Percentiles rank a stretch among this genome's conserved stretches.
Evolutionary conservation across 2,329 filamentous ascomycete genomes (phyloP).

Genomic region (Scorias spongiosa): DNA sequence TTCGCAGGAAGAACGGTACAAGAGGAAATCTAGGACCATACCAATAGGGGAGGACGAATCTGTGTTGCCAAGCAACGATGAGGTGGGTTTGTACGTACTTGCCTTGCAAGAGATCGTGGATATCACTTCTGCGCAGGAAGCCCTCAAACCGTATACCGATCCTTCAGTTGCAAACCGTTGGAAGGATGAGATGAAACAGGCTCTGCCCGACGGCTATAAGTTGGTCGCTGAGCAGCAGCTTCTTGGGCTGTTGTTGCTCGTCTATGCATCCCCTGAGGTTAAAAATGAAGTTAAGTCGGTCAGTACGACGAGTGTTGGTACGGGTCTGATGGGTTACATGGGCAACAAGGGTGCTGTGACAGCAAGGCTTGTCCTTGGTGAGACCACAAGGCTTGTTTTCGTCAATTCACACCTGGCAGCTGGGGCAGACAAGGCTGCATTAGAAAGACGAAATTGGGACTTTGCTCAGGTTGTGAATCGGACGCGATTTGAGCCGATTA

Average conservation of each 20-base stretch:
- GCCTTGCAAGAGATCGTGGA: slow-evolving; percentile 89
- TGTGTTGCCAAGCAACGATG: slow-evolving; percentile 40
- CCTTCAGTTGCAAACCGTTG: slow-evolving; percentile 57
- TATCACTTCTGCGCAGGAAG: slow-evolving; percentile 63
- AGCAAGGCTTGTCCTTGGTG: slow-evolving; percentile 69
- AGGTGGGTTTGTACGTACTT: slow-evolving; percentile 79
- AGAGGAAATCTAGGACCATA: slow-evolving; percentile 27
- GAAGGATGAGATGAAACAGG: slow-evolving; percentile 59
- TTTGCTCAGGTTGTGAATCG: slow-evolving; percentile 60
- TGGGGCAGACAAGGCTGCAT: slow-evolving; percentile 58
- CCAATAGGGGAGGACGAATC: slow-evolving; percentile 29
- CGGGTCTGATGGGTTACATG: slow-evolving; percentile 80
- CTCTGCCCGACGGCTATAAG: slow-evolving; percentile 62
- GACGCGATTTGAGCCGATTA: slow-evolving; percentile 63
- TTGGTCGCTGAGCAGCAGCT: slow-evolving; percentile 71
- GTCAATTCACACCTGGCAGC: slow-evolving; percentile 86
- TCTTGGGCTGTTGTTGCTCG: slow-evolving; percentile 65
- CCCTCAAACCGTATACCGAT: slow-evolving; percentile 62
- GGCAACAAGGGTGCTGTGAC: slow-evolving; percentile 90
- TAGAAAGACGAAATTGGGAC: slow-evolving; percentile 86
- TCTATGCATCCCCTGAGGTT: slow-evolving; percentile 71
- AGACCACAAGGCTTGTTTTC: slow-evolving; percentile 79
- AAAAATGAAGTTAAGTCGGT: slow-evolving; percentile 62
- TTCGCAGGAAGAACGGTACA: slow-evolving; percentile 32
- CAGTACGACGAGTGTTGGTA: slow-evolving; percentile 71